These are phyloP conservation scores for Teratosphaeria pseudoeucalypti DNA, from an alignment of 2,329 filamentous ascomycete genomes.

Conservation along the genomic window DNA sequence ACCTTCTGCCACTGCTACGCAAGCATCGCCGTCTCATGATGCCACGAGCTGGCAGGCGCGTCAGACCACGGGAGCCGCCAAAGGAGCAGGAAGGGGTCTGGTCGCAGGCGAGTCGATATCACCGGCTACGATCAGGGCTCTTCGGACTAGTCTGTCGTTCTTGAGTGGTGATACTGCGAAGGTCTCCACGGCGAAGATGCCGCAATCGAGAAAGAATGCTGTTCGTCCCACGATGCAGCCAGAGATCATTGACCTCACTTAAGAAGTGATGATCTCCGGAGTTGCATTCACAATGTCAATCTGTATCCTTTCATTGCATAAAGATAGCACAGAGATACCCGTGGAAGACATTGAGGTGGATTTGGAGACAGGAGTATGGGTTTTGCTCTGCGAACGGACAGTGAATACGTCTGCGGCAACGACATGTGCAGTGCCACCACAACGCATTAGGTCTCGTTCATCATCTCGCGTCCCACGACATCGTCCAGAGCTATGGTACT, in stretches of 20 bases:
- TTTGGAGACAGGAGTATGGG: not conserved
- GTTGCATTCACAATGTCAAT: not conserved
- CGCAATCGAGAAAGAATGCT: not conserved
- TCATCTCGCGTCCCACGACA: too few species aligned
- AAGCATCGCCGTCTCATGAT: not conserved
- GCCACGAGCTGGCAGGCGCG: too few species aligned
- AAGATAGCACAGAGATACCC: not conserved
- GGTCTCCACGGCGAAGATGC: not conserved
- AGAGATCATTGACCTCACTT: not conserved
- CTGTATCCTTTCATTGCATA: not conserved
- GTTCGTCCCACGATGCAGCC: not conserved
- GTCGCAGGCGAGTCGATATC: not conserved
- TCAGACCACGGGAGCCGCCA: not conserved
- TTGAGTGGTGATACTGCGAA: not conserved
- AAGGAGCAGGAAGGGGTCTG: not conserved
- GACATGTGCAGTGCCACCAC: too few species aligned
- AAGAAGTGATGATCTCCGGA: not conserved
- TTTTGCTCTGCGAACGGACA: not conserved
- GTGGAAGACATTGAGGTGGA: not conserved
- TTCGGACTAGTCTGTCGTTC: not conserved
- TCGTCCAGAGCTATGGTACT: too few species aligned
- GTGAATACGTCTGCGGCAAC: too few species aligned
- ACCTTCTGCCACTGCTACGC: not conserved
- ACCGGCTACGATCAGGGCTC: not conserved
- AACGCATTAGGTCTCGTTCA: too few species aligned